Percentiles rank a stretch among this genome's conserved stretches.
Evolutionary conservation across 1,139 yeast genomes (phyloP).

Genomic region (Yamadazyma membranifaciens): DNA sequence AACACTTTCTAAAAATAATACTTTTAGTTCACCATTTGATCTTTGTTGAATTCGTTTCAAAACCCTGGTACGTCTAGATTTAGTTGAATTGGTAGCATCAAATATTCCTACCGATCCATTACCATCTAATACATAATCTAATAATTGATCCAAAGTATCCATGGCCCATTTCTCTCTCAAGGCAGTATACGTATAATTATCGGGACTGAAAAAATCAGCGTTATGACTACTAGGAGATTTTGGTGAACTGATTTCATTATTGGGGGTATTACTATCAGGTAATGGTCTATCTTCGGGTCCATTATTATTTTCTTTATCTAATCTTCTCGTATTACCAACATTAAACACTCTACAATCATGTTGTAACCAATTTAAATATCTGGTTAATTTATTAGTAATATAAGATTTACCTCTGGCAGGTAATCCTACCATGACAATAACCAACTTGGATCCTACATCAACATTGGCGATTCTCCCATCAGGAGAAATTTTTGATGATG

Average conservation of each 20-base stretch:
- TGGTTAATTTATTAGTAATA: conserved; percentile 82
- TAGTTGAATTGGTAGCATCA: conserved; percentile 93
- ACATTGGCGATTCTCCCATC: conserved; percentile 75
- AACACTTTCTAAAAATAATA: conserved; percentile 80
- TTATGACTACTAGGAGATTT: conserved; percentile 43
- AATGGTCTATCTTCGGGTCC: conserved; percentile 76
- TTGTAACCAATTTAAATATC: conserved; percentile 90
- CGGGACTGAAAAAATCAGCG: conserved; percentile 86
- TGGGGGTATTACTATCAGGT: conserved; percentile 56
- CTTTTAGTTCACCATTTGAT: conserved; percentile 72
- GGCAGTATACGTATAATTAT: conserved; percentile 60
- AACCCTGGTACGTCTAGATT: conserved; percentile 65
- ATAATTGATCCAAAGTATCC: conserved; percentile 83
- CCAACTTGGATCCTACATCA: conserved; percentile 78
- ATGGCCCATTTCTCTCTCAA: conserved; percentile 94
- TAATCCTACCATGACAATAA: conserved; percentile 91
- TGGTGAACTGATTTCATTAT: conserved; percentile 21
- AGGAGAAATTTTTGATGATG: conserved; percentile 78
- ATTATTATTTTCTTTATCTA: conserved; percentile 53
- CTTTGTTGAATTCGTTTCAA: conserved; percentile 68
- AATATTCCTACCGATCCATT: conserved; percentile 92
- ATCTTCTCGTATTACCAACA: conserved; percentile 90
- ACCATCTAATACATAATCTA: conserved; percentile 77
- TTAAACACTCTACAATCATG: conserved; percentile 88
- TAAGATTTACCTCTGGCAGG: conserved; percentile 94